phyloP scores from a whole-genome alignment of 345 rosid species.

The Angophora floribunda region DNA sequence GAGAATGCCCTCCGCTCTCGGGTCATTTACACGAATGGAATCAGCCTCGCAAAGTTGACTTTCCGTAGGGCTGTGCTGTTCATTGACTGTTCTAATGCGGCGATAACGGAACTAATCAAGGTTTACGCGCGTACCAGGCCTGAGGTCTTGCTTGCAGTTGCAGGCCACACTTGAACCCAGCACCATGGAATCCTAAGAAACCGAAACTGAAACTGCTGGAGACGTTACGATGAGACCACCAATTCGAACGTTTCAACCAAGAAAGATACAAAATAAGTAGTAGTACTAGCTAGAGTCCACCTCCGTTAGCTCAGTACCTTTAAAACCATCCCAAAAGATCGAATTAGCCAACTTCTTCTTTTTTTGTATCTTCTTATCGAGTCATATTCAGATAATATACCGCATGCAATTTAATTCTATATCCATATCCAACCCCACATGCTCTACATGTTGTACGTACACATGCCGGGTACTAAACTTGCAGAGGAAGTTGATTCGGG shows the following conservation, averaged over 20 bases:
- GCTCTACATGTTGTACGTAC: neutral
- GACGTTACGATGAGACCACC: neutral
- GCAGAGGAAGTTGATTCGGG: neutral
- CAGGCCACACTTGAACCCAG: neutral
- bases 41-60: neutral
- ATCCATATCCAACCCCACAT: no score
- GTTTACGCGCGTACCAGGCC: neutral
- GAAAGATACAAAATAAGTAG: neutral
- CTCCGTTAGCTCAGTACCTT: neutral
- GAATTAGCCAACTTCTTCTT: neutral
- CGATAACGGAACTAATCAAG: neutral
- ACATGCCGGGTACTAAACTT: neutral
- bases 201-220: neutral
- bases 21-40: neutral
- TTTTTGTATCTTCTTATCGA: neutral
- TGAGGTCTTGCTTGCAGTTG: neutral
- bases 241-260: neutral
- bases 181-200: neutral
- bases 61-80: neutral
- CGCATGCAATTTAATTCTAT: neutral
- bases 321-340: neutral
- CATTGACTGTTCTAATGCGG: neutral
- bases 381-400: fast-evolving
- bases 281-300: fast-evolving
- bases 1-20: neutral